Evolutionary conservation across 306 rosid species (phyloP).

Genomic region (Castanea mollissima): DNA sequence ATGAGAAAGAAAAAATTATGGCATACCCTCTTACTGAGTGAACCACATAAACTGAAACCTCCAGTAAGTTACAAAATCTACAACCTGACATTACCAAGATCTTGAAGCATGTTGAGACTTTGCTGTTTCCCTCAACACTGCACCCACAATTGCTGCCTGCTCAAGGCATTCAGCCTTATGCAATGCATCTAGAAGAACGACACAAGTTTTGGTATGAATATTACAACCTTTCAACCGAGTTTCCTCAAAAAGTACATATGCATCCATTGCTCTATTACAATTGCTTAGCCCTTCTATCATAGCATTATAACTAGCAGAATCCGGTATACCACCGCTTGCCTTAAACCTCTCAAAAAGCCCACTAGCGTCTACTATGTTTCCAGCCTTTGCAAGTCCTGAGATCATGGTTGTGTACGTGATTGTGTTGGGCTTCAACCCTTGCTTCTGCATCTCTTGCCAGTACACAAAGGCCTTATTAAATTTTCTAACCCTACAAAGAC

Average conservation of each 20-base stretch:
- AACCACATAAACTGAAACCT: conserved; percentile 12
- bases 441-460: conserved; percentile 98
- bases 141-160: conserved; percentile 91
- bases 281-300: conserved; percentile 84
- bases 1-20: background rate
- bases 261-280: conserved; percentile 75
- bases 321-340: conserved; percentile 72
- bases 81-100: conserved; percentile 44
- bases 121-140: conserved; percentile 81
- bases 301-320: conserved; percentile 80
- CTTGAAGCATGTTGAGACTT: conserved; percentile 85
- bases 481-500: conserved; percentile 82
- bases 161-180: conserved; percentile 89
- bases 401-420: conserved; percentile 88
- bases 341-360: conserved; percentile 74
- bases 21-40: conserved; percentile 6
- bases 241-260: conserved; percentile 83
- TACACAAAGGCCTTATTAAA: conserved; percentile 92
- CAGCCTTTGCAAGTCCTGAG: conserved; percentile 80
- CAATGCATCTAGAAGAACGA: conserved; percentile 81
- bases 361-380: conserved; percentile 73
- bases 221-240: conserved; percentile 69
- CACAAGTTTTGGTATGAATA: conserved; percentile 75
- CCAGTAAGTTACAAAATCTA: background rate
- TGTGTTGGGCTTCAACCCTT: conserved; percentile 74